Percentiles rank a stretch among this genome's conserved stretches.
These are phyloP conservation scores for Ogataea pini DNA, from an alignment of 805 yeast species.

Conservation along the genomic window DNA sequence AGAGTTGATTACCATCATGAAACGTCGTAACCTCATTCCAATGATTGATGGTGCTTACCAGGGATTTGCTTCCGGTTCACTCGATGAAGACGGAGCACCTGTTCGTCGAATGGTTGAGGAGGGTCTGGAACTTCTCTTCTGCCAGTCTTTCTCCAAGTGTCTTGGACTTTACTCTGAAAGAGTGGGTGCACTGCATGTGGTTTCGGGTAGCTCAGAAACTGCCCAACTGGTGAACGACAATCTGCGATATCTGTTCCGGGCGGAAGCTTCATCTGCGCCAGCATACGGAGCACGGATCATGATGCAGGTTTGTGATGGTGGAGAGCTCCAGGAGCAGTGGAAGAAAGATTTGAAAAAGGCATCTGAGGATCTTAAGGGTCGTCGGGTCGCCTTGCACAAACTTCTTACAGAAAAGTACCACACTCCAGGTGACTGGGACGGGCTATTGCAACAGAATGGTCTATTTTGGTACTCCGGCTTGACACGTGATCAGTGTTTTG, in stretches of 20 bases:
- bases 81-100: slow-evolving; percentile 58
- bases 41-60: slow-evolving; percentile 88
- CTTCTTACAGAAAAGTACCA: slow-evolving; percentile 34
- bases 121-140: slow-evolving; percentile 52
- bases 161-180: slow-evolving; percentile 90
- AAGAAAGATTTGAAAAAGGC: slow-evolving; percentile 37
- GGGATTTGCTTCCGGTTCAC: slow-evolving; percentile 82
- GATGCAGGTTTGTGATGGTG: slow-evolving; percentile 32
- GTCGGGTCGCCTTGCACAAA: slow-evolving; percentile 35
- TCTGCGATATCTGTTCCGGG: slow-evolving; percentile 38
- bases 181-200: slow-evolving; percentile 71
- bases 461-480: slow-evolving; percentile 48
- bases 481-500: slow-evolving; percentile 35
- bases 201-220: slow-evolving; percentile 21
- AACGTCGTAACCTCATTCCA: slow-evolving; percentile 60
- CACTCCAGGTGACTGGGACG: slow-evolving; percentile 48
- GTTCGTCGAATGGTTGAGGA: slow-evolving; percentile 45
- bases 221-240: slow-evolving; percentile 19
- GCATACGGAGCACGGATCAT: slow-evolving; percentile 49
- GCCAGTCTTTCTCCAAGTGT: slow-evolving; percentile 88
- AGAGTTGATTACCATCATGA: slow-evolving; percentile 58
- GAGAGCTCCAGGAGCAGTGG: slow-evolving; percentile 36
- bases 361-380: slow-evolving; percentile 34
- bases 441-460: slow-evolving; percentile 40
- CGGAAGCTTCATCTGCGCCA: slow-evolving; percentile 48